These are phyloP conservation scores for Tylopilus felleus DNA, from an alignment of 768 basidiomycete species.

Conservation along the genomic window DNA sequence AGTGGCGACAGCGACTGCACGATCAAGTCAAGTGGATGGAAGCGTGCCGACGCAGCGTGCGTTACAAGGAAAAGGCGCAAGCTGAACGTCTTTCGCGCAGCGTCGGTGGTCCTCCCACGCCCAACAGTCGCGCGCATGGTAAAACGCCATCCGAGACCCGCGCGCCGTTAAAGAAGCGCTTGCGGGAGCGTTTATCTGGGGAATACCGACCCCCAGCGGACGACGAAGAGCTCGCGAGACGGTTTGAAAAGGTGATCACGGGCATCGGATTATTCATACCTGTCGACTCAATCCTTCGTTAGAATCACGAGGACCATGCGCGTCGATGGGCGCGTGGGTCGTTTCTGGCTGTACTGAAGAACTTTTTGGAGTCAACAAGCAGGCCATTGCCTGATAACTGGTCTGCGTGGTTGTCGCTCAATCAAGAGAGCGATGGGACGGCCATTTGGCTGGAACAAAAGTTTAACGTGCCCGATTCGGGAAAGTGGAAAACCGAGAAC, in stretches of 20 bases:
- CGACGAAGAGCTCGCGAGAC: conserved; percentile 61
- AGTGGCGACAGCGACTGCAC: conserved; percentile 45
- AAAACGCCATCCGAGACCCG: conserved; percentile 24
- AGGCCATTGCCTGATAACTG: conserved; percentile 40
- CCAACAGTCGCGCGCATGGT: conserved; percentile 22
- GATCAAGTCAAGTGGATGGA: conserved; percentile 56
- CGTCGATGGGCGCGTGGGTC: conserved; percentile 73
- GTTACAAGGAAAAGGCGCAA: conserved; percentile 53
- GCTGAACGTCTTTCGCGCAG: conserved; percentile 32
- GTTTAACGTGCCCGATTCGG: conserved; percentile 65
- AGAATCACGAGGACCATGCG: conserved; percentile 73
- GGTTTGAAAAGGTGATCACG: conserved; percentile 60
- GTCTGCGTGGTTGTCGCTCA: conserved; percentile 72
- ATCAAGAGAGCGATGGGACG: conserved; percentile 68
- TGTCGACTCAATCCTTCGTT: conserved; percentile 11
- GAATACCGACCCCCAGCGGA: conserved; percentile 53
- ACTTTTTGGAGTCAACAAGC: conserved; percentile 37
- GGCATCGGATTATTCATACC: not conserved
- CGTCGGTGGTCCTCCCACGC: not conserved
- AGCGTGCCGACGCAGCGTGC: conserved; percentile 57
- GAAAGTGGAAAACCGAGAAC: conserved; percentile 55
- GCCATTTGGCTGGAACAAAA: conserved; percentile 80
- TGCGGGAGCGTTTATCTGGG: conserved; percentile 34
- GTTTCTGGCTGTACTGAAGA: conserved; percentile 44
- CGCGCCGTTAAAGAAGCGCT: conserved; percentile 26